Conservation (phyloP, 2,329 filamentous ascomycete species). For the Didymellaceae sp. region DNA sequence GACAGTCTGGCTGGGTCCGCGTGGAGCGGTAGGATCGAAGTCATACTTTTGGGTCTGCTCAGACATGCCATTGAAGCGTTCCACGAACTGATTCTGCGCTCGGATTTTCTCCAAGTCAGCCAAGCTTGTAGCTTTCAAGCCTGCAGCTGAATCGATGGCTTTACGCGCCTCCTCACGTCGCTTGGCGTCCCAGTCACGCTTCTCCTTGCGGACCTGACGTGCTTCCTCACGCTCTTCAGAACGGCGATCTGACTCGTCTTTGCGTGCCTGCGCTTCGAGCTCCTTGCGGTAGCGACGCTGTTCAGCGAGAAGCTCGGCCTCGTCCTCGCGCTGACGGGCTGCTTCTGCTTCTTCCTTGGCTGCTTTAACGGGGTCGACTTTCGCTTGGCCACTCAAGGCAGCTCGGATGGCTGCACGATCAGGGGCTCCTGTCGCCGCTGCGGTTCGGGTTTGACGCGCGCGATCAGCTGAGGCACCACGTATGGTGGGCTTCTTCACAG, state of each 20-base stretch:
- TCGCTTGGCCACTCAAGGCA: not conserved
- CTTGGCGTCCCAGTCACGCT: constrained; percentile 2
- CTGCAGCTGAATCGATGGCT: constrained; percentile 5
- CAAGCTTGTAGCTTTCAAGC: not conserved
- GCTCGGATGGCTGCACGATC: not conserved
- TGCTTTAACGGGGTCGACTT: not conserved
- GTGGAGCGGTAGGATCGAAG: not conserved
- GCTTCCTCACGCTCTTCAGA: constrained; percentile 6
- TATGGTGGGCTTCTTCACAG: not conserved
- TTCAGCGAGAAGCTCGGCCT: not conserved
- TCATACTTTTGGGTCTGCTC: not conserved
- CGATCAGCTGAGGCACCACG: not conserved
- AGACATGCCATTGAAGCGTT: constrained; percentile 2
- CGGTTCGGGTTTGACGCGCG: not conserved
- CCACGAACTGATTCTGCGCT: constrained; percentile 7
- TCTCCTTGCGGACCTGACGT: constrained; percentile 3
- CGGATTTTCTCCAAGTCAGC: constrained; percentile 2
- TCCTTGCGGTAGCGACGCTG: not conserved
- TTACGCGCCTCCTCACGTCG: constrained; percentile 1
- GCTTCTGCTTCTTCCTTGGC: not conserved
- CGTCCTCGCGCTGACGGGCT: not conserved
- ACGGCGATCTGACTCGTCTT: constrained; percentile 2
- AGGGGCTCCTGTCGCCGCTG: not conserved
- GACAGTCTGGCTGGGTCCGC: constrained; percentile 20
- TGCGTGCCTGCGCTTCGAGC: not conserved